These are phyloP conservation scores for Hysterangium stoloniferum DNA, from an alignment of 768 basidiomycete genomes.

Conservation along the genomic window DNA sequence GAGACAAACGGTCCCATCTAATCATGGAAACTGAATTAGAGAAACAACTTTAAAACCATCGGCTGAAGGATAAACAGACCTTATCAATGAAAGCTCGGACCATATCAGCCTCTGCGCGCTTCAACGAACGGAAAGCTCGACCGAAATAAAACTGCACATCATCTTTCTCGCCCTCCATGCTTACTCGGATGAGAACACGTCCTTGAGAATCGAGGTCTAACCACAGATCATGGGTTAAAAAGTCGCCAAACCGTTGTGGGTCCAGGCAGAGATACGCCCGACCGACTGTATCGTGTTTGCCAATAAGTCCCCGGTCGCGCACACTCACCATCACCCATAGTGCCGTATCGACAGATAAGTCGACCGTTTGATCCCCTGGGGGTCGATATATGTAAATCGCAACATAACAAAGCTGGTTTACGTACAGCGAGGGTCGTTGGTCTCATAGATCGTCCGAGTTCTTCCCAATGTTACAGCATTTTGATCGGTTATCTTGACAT, in stretches of 20 bases:
- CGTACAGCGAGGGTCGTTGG: slow-evolving; percentile 82
- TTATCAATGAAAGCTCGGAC: slow-evolving; percentile 94
- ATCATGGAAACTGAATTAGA: background rate
- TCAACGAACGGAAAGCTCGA: slow-evolving; percentile 86
- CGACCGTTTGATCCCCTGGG: slow-evolving; percentile 94
- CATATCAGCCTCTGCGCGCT: slow-evolving; percentile 93
- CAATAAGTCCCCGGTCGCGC: slow-evolving; percentile 81
- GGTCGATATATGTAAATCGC: slow-evolving; percentile 3
- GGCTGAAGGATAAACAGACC: slow-evolving; percentile 35
- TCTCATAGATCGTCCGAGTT: slow-evolving; percentile 93
- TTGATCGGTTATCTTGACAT: slow-evolving; percentile 91
- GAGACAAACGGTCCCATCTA: slow-evolving; percentile 94
- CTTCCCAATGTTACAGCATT: slow-evolving; percentile 84
- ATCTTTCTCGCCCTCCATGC: slow-evolving; percentile 99
- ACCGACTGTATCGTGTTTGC: slow-evolving; percentile 90
- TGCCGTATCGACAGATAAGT: slow-evolving; percentile 87
- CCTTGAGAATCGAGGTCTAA: slow-evolving; percentile 84
- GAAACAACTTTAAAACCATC: background rate
- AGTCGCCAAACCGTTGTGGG: slow-evolving; percentile 80
- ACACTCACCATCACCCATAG: slow-evolving; percentile 97
- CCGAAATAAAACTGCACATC: slow-evolving; percentile 98
- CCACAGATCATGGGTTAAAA: slow-evolving; percentile 87
- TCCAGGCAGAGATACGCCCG: slow-evolving; percentile 90
- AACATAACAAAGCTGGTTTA: slow-evolving; percentile 9
- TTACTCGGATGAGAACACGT: slow-evolving; percentile 77